A percentile compares a stretch with the other conserved stretches of the same genome.
These are phyloP conservation scores for Physcia stellaris DNA, from an alignment of 495 filamentous ascomycete genomes.

Conservation along the genomic window DNA sequence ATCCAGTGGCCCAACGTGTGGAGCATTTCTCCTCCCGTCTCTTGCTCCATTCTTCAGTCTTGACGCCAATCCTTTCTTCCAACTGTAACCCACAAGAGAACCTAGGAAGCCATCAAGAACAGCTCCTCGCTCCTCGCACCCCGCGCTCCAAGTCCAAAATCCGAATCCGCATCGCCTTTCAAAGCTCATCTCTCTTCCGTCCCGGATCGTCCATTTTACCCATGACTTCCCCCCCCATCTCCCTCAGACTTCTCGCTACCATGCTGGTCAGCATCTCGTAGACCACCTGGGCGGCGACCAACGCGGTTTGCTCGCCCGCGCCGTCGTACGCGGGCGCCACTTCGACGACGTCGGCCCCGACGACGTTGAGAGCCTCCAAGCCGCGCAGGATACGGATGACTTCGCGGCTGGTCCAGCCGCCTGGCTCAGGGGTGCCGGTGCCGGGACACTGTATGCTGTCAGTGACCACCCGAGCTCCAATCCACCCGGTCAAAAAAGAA, in stretches of 20 bases:
- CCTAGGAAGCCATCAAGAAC: too few species aligned
- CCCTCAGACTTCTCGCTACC: slow-evolving; percentile 41
- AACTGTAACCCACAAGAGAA: too few species aligned
- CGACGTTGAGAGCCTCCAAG: slow-evolving; percentile 53
- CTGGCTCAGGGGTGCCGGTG: slow-evolving; percentile 61
- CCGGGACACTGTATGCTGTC: slow-evolving; percentile 30
- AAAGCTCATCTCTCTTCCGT: slow-evolving; percentile 2
- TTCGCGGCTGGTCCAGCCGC: slow-evolving; percentile 63
- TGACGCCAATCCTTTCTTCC: too few species aligned
- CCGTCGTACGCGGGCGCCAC: slow-evolving; percentile 80
- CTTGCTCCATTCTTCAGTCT: too few species aligned
- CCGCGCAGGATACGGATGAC: slow-evolving; percentile 57
- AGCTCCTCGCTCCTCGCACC: too few species aligned
- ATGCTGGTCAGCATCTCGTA: slow-evolving; percentile 74
- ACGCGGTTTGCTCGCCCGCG: slow-evolving; percentile 66
- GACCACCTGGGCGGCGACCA: slow-evolving; percentile 69
- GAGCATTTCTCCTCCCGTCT: too few species aligned
- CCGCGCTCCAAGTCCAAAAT: too few species aligned
- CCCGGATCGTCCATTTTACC: slow-evolving; percentile 6
- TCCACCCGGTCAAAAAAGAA: not conserved
- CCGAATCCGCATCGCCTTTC: too few species aligned
- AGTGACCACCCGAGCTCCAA: not conserved
- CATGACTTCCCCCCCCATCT: slow-evolving; percentile 17
- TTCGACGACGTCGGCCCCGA: slow-evolving; percentile 73
- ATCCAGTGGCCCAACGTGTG: too few species aligned